Evolutionary conservation across 768 basidiomycete genomes (phyloP).

Genomic region (Cystofilobasidium ferigula): DNA sequence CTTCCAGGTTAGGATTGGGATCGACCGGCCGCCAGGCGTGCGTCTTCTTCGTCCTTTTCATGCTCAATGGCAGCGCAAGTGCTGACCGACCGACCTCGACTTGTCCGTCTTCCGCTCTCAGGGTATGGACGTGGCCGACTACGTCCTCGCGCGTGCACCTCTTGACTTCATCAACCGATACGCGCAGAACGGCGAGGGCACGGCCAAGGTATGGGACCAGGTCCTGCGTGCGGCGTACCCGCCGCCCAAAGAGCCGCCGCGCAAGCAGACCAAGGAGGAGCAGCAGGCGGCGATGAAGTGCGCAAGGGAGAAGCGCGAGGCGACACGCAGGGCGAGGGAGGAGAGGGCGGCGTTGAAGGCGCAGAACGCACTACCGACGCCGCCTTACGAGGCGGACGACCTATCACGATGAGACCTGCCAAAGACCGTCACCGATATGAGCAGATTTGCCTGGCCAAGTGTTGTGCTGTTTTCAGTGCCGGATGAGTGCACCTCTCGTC

Average conservation of each 20-base stretch:
- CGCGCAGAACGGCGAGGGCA: not conserved
- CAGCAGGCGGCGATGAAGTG: not conserved
- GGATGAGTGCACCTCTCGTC: too few relatives aligned
- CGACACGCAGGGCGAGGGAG: not conserved
- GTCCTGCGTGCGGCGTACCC: not conserved
- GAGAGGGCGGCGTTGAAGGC: not conserved
- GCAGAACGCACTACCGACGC: not conserved
- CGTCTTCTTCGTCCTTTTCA: not conserved
- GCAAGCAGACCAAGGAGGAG: not conserved
- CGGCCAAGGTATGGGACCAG: not conserved
- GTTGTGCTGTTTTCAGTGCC: too few relatives aligned
- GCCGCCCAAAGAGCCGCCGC: not conserved
- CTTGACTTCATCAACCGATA: not conserved
- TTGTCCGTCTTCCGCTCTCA: not conserved
- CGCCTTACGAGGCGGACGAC: not conserved
- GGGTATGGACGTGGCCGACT: conserved; percentile 1
- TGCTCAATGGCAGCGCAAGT: not conserved
- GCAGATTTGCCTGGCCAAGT: too few relatives aligned
- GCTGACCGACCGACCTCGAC: not conserved
- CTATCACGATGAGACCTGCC: not conserved
- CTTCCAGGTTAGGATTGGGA: not conserved
- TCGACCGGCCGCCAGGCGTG: not conserved
- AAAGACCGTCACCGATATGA: not conserved
- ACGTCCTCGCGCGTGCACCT: not conserved
- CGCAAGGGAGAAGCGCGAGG: not conserved